phyloP scores from a whole-genome alignment of 106 monocot genomes.

The Agapanthus africanus region DNA sequence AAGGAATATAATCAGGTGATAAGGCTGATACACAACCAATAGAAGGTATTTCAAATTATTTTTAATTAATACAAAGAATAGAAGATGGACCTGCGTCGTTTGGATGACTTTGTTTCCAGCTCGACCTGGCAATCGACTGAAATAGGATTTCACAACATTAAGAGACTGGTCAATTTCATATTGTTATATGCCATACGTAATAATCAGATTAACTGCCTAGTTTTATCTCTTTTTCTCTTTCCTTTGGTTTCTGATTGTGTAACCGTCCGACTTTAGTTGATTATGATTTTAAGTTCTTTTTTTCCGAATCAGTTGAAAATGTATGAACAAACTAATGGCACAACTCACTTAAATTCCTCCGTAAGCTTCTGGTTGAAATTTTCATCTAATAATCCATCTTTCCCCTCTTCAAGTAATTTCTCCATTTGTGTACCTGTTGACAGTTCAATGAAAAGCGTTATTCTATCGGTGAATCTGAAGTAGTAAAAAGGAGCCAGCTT shows the following conservation, averaged over 20 bases:
- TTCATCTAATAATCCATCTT: constrained; percentile 10
- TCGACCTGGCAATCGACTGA: constrained; percentile 10
- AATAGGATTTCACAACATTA: background rate
- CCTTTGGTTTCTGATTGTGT: too few relatives aligned
- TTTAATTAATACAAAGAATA: background rate
- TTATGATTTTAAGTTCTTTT: too few relatives aligned
- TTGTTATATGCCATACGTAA: background rate
- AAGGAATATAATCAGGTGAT: background rate
- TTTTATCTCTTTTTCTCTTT: too few relatives aligned
- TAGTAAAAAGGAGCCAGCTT: too few relatives aligned
- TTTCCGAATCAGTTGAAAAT: too few relatives aligned
- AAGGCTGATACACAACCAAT: background rate
- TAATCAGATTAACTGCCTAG: too few relatives aligned
- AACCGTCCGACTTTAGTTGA: too few relatives aligned
- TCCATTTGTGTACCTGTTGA: constrained; percentile 31
- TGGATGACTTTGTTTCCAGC: constrained; percentile 8
- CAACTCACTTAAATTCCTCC: constrained; percentile 25
- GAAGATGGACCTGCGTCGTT: constrained; percentile 12
- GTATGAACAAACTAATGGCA: background rate
- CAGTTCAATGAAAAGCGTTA: too few relatives aligned
- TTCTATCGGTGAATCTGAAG: too few relatives aligned
- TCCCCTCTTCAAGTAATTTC: constrained; percentile 15
- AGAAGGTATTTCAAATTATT: background rate
- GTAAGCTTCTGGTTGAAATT: constrained; percentile 26
- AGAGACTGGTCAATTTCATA: background rate